Base-by-base conservation (phyloP, 352 stramenopile genomes). In the Phytopythium aichiense region DNA sequence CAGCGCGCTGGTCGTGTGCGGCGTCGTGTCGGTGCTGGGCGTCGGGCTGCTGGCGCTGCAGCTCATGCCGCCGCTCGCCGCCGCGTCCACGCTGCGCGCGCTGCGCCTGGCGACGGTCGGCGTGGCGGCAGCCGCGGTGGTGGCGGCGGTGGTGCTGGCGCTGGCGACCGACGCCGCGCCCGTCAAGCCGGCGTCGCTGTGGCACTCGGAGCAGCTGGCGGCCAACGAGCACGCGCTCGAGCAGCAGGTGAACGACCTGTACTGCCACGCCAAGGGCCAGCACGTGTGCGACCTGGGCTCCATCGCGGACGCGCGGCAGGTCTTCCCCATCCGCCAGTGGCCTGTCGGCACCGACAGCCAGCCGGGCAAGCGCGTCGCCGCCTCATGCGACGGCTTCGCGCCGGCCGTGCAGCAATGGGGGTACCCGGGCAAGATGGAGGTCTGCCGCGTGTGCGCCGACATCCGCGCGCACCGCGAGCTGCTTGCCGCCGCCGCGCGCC, bases 351-450 rank as follows among this genome's bases (percentile, higher is more conserved):
- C 64, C 12, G 63, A 68, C 50, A 72, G 58, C 2, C 65, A 72
- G n/a, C 73, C 73, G 1, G 71, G 73, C 12, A 62, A 68, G 28
- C 51, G 54, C 16, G 67, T 84, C 16, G 58, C 56, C 11, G 72
- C 71, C 2, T 67, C 59, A 12, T 81, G 75, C 43, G 71, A 84
- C 40, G 64, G 73, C 9, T 81, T 80, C 55, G 61, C 79, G 31
- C 63, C 73, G 43, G 62, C 63, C 28, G 72, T 83, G 57, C 73
- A 70, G 16, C 71, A 72, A 52, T 81, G 73, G 75, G 75, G 59
- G 12, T 84, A 81, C 42, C 75, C 77, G 31, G 64, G 54, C 66
- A 84, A 81, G 60, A 84, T 84, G 73, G 49, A 79, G 64, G 56
- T 84, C 38, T 84, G 75, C 55, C 65, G 66, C 30, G 55, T 81